Evolutionary conservation across 164 flowering plant species (phyloP), one percentile per base, ranked within the genome.

Genomic region (Magnolia kwangsiensis): DNA sequence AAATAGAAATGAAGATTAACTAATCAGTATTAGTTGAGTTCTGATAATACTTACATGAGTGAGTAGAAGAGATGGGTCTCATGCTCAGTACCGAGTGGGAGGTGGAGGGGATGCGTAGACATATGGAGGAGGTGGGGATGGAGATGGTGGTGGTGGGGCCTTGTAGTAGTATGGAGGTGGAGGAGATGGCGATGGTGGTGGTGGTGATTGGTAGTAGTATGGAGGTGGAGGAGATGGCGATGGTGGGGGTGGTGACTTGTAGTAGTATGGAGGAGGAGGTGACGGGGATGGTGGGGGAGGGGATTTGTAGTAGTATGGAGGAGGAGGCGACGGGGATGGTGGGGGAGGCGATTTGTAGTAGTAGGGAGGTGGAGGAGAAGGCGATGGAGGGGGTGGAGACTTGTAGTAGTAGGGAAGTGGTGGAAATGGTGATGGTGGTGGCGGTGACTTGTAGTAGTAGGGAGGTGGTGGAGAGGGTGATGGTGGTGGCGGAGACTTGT

Each of bases 51-150:
- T 78, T 73, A 81, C 79, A 55, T 75, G 75, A 74, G 67, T 21
- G 71, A 72, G 65, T 63, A 67, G 63, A 23, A 23, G 27, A 64
- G 51, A 76, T 37, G 19, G 16, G 50, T 72, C 6, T 63, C 59
- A 73, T 27, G 74, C 72, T 75, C 73, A 76, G 72, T 81, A 81
- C 55, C 58, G 77, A 58, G 69, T 23, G 66, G 83, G 83, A 58
- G 83, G 83, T 37, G 83, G 83, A 45, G 83, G 83, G 31, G 82
- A 80, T 13, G 77, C 81, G 1, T 82, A 83, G 81, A 80, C 4
- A 82, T 80, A 75, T 66, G 71, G 59, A 16, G 82, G 86, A 76
- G 85, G 83, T 23, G 79, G 79, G 11, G 75, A 75, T 37, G 78
- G 79, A 1, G 80, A 59, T 5, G 82, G 84, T 2, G 82, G 81